Conservation (phyloP, 331 rosid genomes). For the Acacia pycnantha region DNA sequence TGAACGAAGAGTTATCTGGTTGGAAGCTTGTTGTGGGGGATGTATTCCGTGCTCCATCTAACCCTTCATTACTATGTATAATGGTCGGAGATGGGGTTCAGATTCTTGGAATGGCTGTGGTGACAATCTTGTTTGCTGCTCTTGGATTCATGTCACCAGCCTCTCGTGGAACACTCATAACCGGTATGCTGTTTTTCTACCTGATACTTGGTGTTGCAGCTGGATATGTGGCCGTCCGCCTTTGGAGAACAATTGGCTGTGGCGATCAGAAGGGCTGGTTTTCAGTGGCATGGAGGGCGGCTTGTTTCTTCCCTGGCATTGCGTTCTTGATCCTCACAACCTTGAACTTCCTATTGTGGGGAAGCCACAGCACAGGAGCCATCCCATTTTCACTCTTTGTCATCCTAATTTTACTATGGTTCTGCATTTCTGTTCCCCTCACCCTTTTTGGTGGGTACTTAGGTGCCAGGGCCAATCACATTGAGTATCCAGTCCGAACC, state of each 20-base stretch:
- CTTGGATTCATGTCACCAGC: slow-evolving; percentile 99
- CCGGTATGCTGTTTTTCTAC: slow-evolving; percentile 93
- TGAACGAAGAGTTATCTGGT: slow-evolving; percentile 95
- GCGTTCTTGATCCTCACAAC: slow-evolving; percentile 80
- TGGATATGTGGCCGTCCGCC: slow-evolving; percentile 91
- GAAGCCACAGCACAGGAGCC: slow-evolving; percentile 99
- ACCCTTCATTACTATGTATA: slow-evolving; percentile 69
- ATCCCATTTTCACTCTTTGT: slow-evolving; percentile 87
- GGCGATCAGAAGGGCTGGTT: slow-evolving; percentile 85
- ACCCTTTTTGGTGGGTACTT: slow-evolving; percentile 84
- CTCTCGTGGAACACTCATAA: slow-evolving; percentile 81
- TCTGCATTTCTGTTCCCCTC: slow-evolving; percentile 93
- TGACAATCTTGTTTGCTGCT: slow-evolving; percentile 90
- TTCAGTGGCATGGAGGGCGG: slow-evolving; percentile 81
- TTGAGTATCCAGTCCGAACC: slow-evolving; percentile 88
- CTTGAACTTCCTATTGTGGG: slow-evolving; percentile 92
- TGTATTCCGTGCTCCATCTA: slow-evolving; percentile 85
- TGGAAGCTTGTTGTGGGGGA: slow-evolving; percentile 99
- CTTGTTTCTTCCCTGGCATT: slow-evolving; percentile 97
- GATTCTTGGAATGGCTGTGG: slow-evolving; percentile 95
- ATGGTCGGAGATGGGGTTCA: slow-evolving; percentile 96
- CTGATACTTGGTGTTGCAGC: slow-evolving; percentile 91
- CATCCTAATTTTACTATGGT: slow-evolving; percentile 81
- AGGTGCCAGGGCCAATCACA: slow-evolving; percentile 79
- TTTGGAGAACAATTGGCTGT: slow-evolving; percentile 80